A percentile compares a stretch with the other conserved stretches of the same genome.
Evolutionary conservation across 2,329 filamentous ascomycete genomes (phyloP).

Genomic region (Trichoderma atrobrunneum): DNA sequence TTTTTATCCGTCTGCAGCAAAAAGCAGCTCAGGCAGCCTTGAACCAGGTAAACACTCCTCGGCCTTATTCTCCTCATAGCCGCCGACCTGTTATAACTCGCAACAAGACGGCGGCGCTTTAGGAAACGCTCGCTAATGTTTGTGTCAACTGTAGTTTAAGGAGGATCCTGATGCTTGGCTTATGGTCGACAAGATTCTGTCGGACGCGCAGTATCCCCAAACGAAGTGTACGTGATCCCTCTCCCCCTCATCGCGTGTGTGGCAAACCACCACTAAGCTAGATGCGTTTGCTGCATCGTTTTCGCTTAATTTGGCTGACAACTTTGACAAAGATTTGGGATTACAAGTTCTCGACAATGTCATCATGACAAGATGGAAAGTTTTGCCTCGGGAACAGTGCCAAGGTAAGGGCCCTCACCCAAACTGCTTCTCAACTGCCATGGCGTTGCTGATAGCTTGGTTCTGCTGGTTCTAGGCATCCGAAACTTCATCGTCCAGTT

Average conservation of each 20-base stretch:
- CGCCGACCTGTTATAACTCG: not conserved
- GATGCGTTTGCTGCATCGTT: not conserved
- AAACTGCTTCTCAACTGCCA: not conserved
- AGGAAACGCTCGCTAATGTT: not conserved
- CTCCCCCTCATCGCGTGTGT: not conserved
- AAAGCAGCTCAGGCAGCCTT: constrained; percentile 90
- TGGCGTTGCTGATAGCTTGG: constrained; percentile 31
- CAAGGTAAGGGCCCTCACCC: constrained; percentile 56
- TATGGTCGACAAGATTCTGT: constrained; percentile 93
- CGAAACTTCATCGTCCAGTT: constrained; percentile 99
- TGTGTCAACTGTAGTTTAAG: constrained; percentile 70
- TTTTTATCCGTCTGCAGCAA: constrained; percentile 62
- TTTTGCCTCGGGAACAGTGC: constrained; percentile 92
- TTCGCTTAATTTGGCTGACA: constrained; percentile 26
- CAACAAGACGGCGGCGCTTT: not conserved
- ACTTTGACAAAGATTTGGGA: constrained; percentile 65
- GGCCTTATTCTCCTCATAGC: not conserved
- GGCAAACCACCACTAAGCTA: not conserved
- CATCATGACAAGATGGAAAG: constrained; percentile 98
- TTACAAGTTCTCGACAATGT: constrained; percentile 97
- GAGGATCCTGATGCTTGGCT: constrained; percentile 98
- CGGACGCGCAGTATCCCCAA: constrained; percentile 88
- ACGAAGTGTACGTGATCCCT: constrained; percentile 75
- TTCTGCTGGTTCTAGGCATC: constrained; percentile 61
- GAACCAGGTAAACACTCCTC: constrained; percentile 69